Evolutionary conservation across 208 protist species (phyloP), one percentile per base, ranked within the genome.

Genomic region (Wallacemonas sp.): DNA sequence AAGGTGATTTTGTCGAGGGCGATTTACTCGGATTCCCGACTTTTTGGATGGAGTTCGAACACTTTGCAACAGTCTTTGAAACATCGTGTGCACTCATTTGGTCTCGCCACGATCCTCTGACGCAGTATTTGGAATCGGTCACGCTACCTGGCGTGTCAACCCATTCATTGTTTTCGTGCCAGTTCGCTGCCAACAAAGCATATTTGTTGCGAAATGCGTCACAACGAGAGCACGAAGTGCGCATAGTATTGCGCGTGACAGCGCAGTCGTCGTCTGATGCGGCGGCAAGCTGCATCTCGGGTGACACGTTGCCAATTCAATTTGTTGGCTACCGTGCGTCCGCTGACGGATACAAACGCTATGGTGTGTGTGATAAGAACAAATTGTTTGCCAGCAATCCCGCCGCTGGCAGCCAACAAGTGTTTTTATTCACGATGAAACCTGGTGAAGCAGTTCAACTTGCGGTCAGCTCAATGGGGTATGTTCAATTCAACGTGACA

Each of bases 41-140:
- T 4, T 77, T 73, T 34, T 89, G 85, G 82, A 71, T 89, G 53
- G 66, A 67, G 24, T 73, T 92, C n/a, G 74, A 85, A 17, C 48
- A 92, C 64, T 88, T 73, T 63, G 48, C 76, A 26, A 79, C 72
- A 21, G 37, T 76, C 21, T 89, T 92, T 65, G 75, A 80, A 10
- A 52, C 55, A 41, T 57, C 48, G 0, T 83, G 74, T 48, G 42
- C 83, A 34, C 45, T 89, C 24, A 66, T 81, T 39, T 92, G 85
- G 85, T 73, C 85, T 22, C 78, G 75, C 34, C 65, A 75, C 34
- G 85, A 92, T 62, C 72, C 75, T 22, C 33, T 73, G 19, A 72
- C 26, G 2, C 59, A 68, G 55, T 60, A 72, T 27, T 82, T 83
- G 55, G 55, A 29, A 15, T 79, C 68, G 15, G 61, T 21, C 21